Conservation (phyloP, 2,329 filamentous ascomycete species). For the Aspergillus quadrilineatus region DNA sequence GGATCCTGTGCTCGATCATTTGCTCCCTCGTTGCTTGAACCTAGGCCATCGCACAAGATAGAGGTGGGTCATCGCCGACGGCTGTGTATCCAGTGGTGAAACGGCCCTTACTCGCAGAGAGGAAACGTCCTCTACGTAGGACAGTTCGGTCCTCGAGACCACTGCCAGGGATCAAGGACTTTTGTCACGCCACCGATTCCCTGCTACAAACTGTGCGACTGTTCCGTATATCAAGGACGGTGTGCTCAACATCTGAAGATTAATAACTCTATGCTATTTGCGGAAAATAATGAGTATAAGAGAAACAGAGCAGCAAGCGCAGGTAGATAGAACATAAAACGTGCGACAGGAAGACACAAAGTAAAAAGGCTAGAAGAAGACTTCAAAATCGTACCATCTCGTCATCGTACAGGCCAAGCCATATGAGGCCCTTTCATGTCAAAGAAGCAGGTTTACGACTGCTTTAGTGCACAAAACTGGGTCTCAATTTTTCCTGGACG, state of each 20-base stretch:
- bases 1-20: conserved; percentile 11
- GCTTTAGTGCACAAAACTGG: conserved; percentile 7
- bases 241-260: conserved; percentile 1
- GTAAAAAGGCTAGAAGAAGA: conserved; percentile 3
- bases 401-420: conserved; percentile 23
- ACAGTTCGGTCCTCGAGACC: conserved; percentile 3
- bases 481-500: background rate
- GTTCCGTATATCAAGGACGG: background rate
- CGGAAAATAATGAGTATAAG: background rate
- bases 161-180: conserved; percentile 2
- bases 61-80: conserved; percentile 3
- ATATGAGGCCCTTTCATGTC: conserved; percentile 10
- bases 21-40: conserved; percentile 8
- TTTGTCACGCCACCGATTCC: background rate
- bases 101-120: conserved; percentile 2
- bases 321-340: background rate
- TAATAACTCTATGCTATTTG: conserved; percentile 11
- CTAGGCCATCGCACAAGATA: conserved; percentile 1
- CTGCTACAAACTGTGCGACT: background rate
- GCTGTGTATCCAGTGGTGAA: conserved; percentile 5
- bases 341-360: background rate
- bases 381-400: conserved; percentile 20
- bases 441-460: conserved; percentile 3
- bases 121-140: conserved; percentile 2
- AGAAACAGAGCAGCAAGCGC: conserved; percentile 1